Evolutionary conservation across 345 rosid genomes (phyloP), one percentile per base, ranked within the genome.

Genomic region (Dimocarpus longan): DNA sequence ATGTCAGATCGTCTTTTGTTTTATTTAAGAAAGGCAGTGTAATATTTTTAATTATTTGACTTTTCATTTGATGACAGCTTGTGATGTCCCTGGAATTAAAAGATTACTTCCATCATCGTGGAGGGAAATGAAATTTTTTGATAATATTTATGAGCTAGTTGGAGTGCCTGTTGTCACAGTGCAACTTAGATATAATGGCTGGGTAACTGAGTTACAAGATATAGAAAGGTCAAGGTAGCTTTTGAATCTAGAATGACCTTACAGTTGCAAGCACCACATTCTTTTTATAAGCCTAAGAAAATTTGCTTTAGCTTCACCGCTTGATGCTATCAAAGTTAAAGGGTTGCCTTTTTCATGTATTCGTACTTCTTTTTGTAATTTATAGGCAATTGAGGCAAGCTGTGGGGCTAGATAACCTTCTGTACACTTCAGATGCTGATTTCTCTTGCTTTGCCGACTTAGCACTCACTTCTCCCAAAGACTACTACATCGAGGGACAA

Each of bases 391-490:
- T 88, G 89, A 88, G 80, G 86, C 87, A 69, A 86, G 97, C 99
- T 50, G 78, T 83, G 9, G 99, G 99, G 68, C 76, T 96, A 73
- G 97, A 96, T 87, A 96, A 96, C 83, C 97, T 96, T 80, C 92
- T 96, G 21, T 94, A 96, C 80, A 96, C 97, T 66, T 97, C 97
- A 70, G 98, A 96, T 91, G 99, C 98, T 22, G 98, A 96, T 88
- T 96, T 96, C 87, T 96, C 99, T 5, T 94, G 99, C 78, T 96
- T 96, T 70, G 95, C 99, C 3, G 99, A 96, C 86, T 87, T 96
- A 48, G 98, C 99, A 11, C 93, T 96, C 21, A 71, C 94, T 40
- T 96, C 98, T 11, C 98, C 99, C 0, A 95, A 91, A 78, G 97
- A 96, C 87, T 93, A 94, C 90, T 93, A 93, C 86, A 90, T 92